Conservation (phyloP, 1,139 yeast genomes). For the Waltiozyma sp. region DNA sequence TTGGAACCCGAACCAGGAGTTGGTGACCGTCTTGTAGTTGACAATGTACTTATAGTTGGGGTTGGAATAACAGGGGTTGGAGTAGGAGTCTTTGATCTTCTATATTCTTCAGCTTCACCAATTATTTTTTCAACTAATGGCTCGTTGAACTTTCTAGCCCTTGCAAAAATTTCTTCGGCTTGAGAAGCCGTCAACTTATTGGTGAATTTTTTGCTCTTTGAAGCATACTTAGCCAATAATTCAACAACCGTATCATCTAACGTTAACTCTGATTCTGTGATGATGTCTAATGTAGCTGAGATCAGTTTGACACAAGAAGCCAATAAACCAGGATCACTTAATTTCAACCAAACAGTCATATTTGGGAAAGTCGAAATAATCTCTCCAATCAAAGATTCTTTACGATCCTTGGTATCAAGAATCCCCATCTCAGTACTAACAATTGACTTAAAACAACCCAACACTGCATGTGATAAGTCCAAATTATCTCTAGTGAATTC, state of each 20-base stretch:
- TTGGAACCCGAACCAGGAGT: too few species aligned
- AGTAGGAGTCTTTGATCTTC: conserved; percentile 17
- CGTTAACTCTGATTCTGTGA: conserved; percentile 37
- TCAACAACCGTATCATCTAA: conserved; percentile 41
- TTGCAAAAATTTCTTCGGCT: conserved; percentile 41
- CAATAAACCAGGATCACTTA: conserved; percentile 68
- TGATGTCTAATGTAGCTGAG: conserved; percentile 53
- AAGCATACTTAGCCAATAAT: conserved; percentile 50
- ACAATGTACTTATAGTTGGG: conserved; percentile 2
- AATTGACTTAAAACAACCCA: conserved; percentile 54
- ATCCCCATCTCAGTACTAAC: background rate
- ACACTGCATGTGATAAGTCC: conserved; percentile 60
- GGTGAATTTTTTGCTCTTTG: conserved; percentile 53
- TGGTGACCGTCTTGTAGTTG: background rate
- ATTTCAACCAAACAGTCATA: conserved; percentile 68
- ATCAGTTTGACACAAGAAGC: conserved; percentile 68
- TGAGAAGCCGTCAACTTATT: conserved; percentile 55
- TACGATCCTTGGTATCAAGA: conserved; percentile 27
- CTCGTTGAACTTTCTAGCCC: conserved; percentile 44
- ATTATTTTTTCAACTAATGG: conserved; percentile 42
- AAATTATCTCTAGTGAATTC: conserved; percentile 83
- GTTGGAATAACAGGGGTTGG: conserved; percentile 1
- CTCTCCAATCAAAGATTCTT: conserved; percentile 20
- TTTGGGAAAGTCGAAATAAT: conserved; percentile 38
- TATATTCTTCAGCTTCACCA: conserved; percentile 32